Conservation (phyloP, 169 alveolate species). For the Plasmodium adleri region DNA sequence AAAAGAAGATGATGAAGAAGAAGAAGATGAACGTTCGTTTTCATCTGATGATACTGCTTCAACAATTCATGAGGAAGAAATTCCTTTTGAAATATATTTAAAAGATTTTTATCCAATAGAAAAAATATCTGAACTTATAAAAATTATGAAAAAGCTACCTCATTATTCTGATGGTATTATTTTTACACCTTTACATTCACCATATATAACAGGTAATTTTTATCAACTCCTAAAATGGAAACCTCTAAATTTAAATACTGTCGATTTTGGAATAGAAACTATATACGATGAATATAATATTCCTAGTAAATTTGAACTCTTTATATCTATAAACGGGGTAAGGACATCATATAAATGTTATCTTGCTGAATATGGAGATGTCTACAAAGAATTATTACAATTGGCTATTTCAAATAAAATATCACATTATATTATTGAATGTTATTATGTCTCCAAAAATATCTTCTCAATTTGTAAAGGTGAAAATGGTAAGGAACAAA, state of each 20-base stretch:
- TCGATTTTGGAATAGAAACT: constrained; percentile 91
- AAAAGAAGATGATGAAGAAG: neutral
- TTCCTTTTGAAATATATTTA: constrained; percentile 73
- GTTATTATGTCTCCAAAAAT: constrained; percentile 55
- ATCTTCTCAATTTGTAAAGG: constrained; percentile 79
- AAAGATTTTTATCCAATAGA: constrained; percentile 93
- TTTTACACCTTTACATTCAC: constrained; percentile 93
- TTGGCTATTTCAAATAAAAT: constrained; percentile 79
- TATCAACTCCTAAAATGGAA: constrained; percentile 95
- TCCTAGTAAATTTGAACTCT: constrained; percentile 81
- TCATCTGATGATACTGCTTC: constrained; percentile 22
- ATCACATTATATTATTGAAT: constrained; percentile 69
- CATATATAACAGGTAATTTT: constrained; percentile 97
- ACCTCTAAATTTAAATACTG: constrained; percentile 95
- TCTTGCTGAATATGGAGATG: constrained; percentile 90
- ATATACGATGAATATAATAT: constrained; percentile 78
- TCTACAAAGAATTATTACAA: constrained; percentile 85
- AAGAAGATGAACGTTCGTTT: too few species aligned
- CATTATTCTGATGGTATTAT: constrained; percentile 96
- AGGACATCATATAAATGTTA: constrained; percentile 85
- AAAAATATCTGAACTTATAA: constrained; percentile 86
- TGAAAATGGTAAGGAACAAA: constrained; percentile 85
- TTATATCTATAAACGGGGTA: constrained; percentile 83
- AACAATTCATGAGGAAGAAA: constrained; percentile 9
- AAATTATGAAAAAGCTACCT: constrained; percentile 91